Evolutionary conservation across 352 stramenopile genomes (phyloP).

Genomic region (Globisporangium paroecandrum): DNA sequence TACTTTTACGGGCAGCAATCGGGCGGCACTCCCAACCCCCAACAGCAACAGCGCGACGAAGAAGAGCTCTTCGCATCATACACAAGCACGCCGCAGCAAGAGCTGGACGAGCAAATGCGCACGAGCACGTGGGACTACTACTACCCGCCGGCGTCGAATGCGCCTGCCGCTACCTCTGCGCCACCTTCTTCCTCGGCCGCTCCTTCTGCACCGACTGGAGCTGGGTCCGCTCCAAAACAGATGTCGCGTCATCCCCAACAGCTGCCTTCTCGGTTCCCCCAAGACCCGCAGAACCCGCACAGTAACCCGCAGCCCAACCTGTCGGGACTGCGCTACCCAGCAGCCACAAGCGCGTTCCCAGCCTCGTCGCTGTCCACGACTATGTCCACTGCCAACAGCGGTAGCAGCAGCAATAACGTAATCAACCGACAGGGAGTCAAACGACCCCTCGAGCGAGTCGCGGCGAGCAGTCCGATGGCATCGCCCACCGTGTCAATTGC

Average conservation of each 20-base stretch:
- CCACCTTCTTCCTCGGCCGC: background rate
- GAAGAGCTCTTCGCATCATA: constrained; percentile 57
- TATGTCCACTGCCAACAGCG: constrained; percentile 11
- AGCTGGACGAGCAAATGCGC: constrained; percentile 28
- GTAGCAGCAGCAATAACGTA: background rate
- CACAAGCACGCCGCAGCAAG: constrained; percentile 24
- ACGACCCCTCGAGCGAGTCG: constrained; percentile 31
- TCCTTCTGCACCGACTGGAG: background rate
- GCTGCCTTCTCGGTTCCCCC: constrained; percentile 17
- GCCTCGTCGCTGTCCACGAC: constrained; percentile 11
- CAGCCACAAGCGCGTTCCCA: constrained; percentile 16
- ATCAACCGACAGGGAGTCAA: constrained; percentile 39
- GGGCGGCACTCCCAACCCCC: constrained; percentile 10
- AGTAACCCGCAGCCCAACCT: constrained; percentile 5
- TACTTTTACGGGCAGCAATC: constrained; percentile 21
- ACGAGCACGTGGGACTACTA: constrained; percentile 41
- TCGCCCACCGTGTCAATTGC: constrained; percentile 51
- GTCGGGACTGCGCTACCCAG: constrained; percentile 8
- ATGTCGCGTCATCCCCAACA: constrained; percentile 15
- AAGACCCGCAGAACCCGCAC: constrained; percentile 9
- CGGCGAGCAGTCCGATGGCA: constrained; percentile 22
- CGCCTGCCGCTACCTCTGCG: background rate
- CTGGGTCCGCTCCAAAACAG: constrained; percentile 8
- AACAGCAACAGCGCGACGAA: constrained; percentile 29
- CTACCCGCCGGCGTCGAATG: constrained; percentile 26